Conservation (phyloP, 306 rosid genomes). For the Gynostemma pentaphyllum region DNA sequence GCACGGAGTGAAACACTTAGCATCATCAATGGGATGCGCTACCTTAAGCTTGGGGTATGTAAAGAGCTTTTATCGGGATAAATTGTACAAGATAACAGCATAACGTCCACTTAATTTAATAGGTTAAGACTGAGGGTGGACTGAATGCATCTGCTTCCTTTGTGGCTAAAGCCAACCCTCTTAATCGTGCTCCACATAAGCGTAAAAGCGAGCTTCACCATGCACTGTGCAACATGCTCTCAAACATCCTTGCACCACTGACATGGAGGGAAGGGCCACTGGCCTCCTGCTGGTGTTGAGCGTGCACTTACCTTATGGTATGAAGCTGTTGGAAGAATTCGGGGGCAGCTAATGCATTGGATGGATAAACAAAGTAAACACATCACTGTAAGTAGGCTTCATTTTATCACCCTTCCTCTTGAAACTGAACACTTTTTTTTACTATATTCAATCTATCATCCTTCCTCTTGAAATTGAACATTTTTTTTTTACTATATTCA, state of each 20-base stretch:
- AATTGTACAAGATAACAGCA: slow-evolving; percentile 15
- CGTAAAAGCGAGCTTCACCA: slow-evolving; percentile 98
- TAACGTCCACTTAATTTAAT: slow-evolving; percentile 29
- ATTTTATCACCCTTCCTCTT: neutral
- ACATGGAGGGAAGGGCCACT: slow-evolving; percentile 94
- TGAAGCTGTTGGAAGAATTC: slow-evolving; percentile 97
- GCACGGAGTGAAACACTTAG: slow-evolving; percentile 96
- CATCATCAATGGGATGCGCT: slow-evolving; percentile 97
- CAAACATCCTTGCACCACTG: slow-evolving; percentile 91
- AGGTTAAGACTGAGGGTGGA: slow-evolving; percentile 99
- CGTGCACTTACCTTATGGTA: slow-evolving; percentile 92
- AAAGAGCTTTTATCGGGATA: slow-evolving; percentile 15
- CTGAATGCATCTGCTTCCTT: slow-evolving; percentile 97
- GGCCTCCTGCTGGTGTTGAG: slow-evolving; percentile 98
- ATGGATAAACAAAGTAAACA: slow-evolving; percentile 99
- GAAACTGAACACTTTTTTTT: neutral
- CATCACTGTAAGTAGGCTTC: slow-evolving; percentile 53
- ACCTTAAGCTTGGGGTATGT: slow-evolving; percentile 95
- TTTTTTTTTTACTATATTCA: neutral
- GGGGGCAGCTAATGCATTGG: slow-evolving; percentile 77
- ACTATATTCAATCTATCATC: neutral
- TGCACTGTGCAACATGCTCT: slow-evolving; percentile 93
- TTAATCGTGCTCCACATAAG: slow-evolving; percentile 86
- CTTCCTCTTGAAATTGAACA: too few species aligned
- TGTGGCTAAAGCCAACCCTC: slow-evolving; percentile 98